These are phyloP conservation scores for Forsythia viridissima DNA, from an alignment of 257 asterid genomes.

Conservation along the genomic window DNA sequence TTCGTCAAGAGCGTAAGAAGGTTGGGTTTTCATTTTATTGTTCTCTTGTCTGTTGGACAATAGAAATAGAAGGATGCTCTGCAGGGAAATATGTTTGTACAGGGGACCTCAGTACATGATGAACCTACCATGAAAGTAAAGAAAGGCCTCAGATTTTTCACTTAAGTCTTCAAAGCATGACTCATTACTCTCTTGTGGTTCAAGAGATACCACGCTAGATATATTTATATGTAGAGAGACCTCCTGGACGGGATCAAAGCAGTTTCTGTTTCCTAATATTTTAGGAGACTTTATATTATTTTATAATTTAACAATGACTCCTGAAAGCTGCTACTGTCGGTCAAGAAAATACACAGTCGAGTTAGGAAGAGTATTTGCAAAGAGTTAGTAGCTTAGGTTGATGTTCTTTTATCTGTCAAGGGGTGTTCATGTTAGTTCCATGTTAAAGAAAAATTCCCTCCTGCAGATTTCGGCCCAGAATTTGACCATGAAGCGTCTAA, in stretches of 20 bases:
- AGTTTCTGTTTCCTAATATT: neutral
- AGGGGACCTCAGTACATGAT: slow-evolving; percentile 1
- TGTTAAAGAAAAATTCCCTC: slow-evolving; percentile 20
- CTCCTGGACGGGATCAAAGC: neutral
- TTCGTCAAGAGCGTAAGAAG: slow-evolving; percentile 99
- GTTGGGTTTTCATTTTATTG: slow-evolving; percentile 29
- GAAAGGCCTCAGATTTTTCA: slow-evolving; percentile 1
- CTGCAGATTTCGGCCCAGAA: slow-evolving; percentile 83
- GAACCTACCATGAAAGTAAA: slow-evolving; percentile 4
- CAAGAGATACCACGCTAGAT: neutral
- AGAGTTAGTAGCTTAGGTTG: neutral
- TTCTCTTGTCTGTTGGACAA: neutral
- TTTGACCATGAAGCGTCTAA: slow-evolving; percentile 85
- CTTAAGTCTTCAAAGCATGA: neutral
- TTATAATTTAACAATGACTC: neutral
- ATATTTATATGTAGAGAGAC: neutral
- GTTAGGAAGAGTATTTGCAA: neutral
- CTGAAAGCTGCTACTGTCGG: neutral
- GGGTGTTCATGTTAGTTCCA: neutral
- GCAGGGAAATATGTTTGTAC: slow-evolving; percentile 1
- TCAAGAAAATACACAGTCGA: neutral
- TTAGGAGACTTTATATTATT: neutral
- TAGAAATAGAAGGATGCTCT: neutral
- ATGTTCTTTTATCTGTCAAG: slow-evolving; percentile 7
- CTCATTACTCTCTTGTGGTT: neutral